Conservation (phyloP, 306 rosid genomes). For the Biancaea sappan region DNA sequence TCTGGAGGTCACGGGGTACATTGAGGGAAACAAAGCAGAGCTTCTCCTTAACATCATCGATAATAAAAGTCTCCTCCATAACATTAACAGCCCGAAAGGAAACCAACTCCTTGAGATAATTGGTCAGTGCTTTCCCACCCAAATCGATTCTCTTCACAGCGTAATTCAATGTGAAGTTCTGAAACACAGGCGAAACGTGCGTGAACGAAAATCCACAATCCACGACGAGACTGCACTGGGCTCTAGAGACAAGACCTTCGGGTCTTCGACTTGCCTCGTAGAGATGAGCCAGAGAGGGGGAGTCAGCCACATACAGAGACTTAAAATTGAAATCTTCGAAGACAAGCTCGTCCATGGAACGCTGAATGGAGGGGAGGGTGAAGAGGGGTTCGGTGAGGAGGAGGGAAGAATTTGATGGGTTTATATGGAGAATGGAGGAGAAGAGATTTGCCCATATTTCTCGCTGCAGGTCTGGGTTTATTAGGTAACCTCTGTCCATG, state of each 20-base stretch:
- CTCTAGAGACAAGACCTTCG: constrained; percentile 56
- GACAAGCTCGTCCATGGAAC: constrained; percentile 77
- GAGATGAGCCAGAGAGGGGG: constrained; percentile 77
- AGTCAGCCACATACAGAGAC: constrained; percentile 69
- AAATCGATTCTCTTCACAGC: constrained; percentile 79
- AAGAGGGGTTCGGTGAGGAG: constrained; percentile 89
- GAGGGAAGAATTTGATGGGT: constrained; percentile 68
- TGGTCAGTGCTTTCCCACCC: constrained; percentile 92
- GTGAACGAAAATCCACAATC: constrained; percentile 95
- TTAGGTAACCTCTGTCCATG: constrained; percentile 84
- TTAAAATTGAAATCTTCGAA: constrained; percentile 87
- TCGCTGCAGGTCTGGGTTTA: constrained; percentile 89
- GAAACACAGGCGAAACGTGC: constrained; percentile 85
- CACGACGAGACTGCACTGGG: constrained; percentile 89
- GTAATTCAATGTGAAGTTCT: constrained; percentile 76
- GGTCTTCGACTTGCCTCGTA: constrained; percentile 79
- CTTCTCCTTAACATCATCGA: constrained; percentile 92
- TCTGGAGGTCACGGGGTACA: constrained; percentile 61
- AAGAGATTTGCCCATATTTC: constrained; percentile 93
- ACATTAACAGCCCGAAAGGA: constrained; percentile 83
- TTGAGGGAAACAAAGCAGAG: constrained; percentile 90
- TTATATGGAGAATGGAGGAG: constrained; percentile 63
- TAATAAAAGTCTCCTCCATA: constrained; percentile 87
- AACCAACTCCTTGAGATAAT: constrained; percentile 83
- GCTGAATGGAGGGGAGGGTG: constrained; percentile 81